These are phyloP conservation scores for Stephanodiscus minutulus DNA, from an alignment of 108 stramenopile genomes.

Conservation along the genomic window DNA sequence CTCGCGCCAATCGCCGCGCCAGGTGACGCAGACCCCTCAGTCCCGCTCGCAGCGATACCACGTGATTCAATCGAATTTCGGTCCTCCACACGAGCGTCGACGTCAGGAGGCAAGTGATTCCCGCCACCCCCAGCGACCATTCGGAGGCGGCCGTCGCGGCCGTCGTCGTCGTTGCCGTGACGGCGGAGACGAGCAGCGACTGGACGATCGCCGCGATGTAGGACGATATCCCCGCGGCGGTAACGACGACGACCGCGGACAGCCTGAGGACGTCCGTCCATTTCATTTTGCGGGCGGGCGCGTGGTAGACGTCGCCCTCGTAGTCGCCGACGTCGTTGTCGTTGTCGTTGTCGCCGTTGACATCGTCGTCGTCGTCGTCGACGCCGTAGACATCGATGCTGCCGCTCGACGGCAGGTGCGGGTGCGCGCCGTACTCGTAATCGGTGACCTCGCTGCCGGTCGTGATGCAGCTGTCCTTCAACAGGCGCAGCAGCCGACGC, in stretches of 20 bases:
- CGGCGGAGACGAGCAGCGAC: background rate
- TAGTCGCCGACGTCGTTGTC: background rate
- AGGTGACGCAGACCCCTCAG: constrained; percentile 7
- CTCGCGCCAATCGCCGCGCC: background rate
- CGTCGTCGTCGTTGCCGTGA: background rate
- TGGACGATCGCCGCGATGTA: background rate
- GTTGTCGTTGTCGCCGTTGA: background rate
- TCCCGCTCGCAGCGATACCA: constrained; percentile 8
- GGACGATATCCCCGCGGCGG: background rate
- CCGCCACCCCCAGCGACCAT: constrained; percentile 7
- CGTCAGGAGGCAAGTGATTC: constrained; percentile 8
- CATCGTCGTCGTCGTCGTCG: background rate
- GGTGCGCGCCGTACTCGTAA: background rate
- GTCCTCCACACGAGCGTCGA: constrained; percentile 21
- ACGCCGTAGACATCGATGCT: background rate
- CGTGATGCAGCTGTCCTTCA: no score
- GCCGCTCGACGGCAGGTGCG: no score
- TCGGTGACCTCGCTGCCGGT: background rate
- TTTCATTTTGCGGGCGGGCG: background rate
- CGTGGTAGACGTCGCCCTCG: background rate
- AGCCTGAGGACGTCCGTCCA: background rate
- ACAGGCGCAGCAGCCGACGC: no score
- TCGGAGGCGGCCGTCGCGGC: background rate
- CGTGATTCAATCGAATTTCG: constrained; percentile 19
- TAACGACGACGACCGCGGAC: background rate